Conservation (phyloP, 1,139 yeast genomes). For the Scheffersomyces stambukii region DNA sequence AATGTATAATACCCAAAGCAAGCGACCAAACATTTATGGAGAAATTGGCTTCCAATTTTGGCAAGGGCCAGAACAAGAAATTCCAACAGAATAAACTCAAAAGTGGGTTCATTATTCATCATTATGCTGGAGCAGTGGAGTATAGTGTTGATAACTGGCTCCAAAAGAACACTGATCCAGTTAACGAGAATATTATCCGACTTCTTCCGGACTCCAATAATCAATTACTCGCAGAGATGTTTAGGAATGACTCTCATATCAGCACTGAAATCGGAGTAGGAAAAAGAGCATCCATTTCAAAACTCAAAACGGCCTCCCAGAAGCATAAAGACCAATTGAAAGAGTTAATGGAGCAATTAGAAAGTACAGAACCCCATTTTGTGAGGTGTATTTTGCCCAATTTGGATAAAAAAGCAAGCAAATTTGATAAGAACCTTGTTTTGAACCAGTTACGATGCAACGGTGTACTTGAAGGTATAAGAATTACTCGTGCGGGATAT, state of each 20-base stretch:
- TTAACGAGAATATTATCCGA: constrained; percentile 69
- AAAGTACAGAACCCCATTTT: constrained; percentile 89
- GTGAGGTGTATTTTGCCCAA: constrained; percentile 96
- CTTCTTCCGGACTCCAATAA: constrained; percentile 56
- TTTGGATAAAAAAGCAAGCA: constrained; percentile 62
- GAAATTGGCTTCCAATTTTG: constrained; percentile 65
- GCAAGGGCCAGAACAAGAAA: constrained; percentile 50
- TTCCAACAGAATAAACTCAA: constrained; percentile 68
- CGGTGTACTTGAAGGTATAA: constrained; percentile 96
- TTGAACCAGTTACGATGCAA: constrained; percentile 90
- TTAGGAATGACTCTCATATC: constrained; percentile 21
- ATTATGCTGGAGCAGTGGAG: constrained; percentile 94
- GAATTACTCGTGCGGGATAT: constrained; percentile 95
- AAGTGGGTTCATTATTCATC: constrained; percentile 75
- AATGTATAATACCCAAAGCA: constrained; percentile 90
- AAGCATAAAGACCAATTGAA: constrained; percentile 80
- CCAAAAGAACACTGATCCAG: constrained; percentile 91
- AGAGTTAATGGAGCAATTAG: constrained; percentile 68
- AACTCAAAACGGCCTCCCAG: constrained; percentile 78
- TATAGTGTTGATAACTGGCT: constrained; percentile 92
- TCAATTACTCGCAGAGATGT: constrained; percentile 34
- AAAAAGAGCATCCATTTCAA: constrained; percentile 10
- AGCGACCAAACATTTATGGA: constrained; percentile 81
- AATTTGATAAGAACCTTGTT: constrained; percentile 73
- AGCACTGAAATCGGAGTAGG: background rate